Conservation (phyloP, 108 stramenopile species). For the Cylindrotheca closterium region DNA sequence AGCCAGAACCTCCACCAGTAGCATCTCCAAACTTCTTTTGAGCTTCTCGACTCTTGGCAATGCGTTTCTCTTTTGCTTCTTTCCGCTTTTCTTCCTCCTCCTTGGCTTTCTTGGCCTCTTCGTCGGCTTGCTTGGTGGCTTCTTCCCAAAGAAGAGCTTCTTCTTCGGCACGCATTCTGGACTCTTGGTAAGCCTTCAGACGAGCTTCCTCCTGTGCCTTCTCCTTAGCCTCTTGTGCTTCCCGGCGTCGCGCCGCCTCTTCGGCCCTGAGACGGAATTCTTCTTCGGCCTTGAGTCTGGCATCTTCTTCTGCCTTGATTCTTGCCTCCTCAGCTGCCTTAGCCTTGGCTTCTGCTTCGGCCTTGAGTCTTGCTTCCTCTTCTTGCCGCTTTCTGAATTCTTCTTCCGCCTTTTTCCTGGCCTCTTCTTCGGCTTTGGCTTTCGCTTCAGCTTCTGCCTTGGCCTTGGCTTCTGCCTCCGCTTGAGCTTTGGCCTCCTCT, state of each 20-base stretch:
- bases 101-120: not conserved
- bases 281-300: conserved; percentile 1
- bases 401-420: not conserved
- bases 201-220: not conserved
- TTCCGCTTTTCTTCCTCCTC: not conserved
- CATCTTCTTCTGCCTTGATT: not conserved
- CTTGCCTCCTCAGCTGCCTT: not conserved
- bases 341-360: not conserved
- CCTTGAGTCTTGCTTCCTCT: not conserved
- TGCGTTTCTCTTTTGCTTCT: not conserved
- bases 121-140: not conserved
- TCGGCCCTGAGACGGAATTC: not conserved
- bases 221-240: not conserved
- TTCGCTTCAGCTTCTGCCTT: not conserved
- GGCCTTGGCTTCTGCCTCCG: not conserved
- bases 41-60: not conserved
- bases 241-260: not conserved
- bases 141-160: not conserved
- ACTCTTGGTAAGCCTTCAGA: not conserved
- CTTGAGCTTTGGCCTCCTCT: not conserved
- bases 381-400: not conserved
- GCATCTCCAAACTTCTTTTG: not conserved
- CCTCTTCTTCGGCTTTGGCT: not conserved
- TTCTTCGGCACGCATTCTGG: not conserved
- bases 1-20: not conserved